These are phyloP conservation scores for Alopecurus myosuroides DNA, from an alignment of 176 grass and related monocot genomes.

Conservation along the genomic window DNA sequence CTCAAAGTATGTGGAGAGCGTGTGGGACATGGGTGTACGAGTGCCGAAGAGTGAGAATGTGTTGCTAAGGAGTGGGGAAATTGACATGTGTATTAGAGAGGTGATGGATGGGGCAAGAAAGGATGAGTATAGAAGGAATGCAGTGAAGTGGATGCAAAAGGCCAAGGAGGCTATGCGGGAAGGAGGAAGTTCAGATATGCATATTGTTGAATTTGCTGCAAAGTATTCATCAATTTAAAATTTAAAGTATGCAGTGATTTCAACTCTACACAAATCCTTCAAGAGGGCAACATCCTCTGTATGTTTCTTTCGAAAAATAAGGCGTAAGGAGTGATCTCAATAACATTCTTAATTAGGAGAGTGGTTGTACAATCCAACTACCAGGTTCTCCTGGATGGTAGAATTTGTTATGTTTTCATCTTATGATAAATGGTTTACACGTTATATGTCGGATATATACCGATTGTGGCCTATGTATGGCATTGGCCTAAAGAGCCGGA, in stretches of 20 bases:
- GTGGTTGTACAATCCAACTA: too few relatives aligned
- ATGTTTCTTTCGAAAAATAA: too few relatives aligned
- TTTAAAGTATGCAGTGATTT: not conserved
- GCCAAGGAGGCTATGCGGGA: not conserved
- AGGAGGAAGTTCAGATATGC: slow-evolving; percentile 19
- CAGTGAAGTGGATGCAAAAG: not conserved
- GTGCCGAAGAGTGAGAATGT: not conserved
- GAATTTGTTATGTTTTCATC: too few relatives aligned
- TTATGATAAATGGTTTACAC: too few relatives aligned
- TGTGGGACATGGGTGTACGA: slow-evolving; percentile 35
- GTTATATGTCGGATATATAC: too few relatives aligned
- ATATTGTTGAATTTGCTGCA: not conserved
- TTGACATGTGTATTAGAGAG: slow-evolving; percentile 16
- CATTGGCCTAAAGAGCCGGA: too few relatives aligned
- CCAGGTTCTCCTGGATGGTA: too few relatives aligned
- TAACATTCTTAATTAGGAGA: too few relatives aligned
- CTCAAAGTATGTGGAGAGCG: slow-evolving; percentile 36
- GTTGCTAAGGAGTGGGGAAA: not conserved
- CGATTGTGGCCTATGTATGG: too few relatives aligned
- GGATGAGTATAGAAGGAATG: not conserved
- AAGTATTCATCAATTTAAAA: not conserved
- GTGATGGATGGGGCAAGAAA: slow-evolving; percentile 23
- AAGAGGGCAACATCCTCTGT: too few relatives aligned
- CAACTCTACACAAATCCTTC: too few relatives aligned
- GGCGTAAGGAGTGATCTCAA: too few relatives aligned